Percentiles rank a stretch among this genome's conserved stretches.
These are phyloP conservation scores for Plasmodium vivax DNA, from an alignment of 169 alveolate species.

Conservation along the genomic window DNA sequence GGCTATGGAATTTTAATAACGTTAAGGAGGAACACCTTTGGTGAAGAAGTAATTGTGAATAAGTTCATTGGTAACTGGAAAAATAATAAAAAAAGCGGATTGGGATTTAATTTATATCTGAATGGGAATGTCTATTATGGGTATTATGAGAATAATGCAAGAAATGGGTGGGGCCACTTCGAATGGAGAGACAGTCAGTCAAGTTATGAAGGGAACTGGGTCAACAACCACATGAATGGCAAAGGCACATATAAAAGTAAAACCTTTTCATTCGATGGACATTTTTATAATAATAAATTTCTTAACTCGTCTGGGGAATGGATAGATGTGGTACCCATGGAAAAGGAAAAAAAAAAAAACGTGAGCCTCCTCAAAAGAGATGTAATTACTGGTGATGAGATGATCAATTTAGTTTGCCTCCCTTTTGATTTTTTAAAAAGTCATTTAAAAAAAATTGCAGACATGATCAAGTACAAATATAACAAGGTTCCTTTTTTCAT, in stretches of 20 bases:
- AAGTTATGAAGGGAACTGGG: conserved; percentile 58
- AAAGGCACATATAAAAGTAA: conserved; percentile 51
- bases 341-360: background rate
- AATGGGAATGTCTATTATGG: conserved; percentile 62
- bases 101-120: conserved; percentile 57
- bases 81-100: conserved; percentile 59
- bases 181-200: conserved; percentile 36
- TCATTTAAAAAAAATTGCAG: conserved; percentile 53
- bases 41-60: conserved; percentile 34
- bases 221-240: conserved; percentile 53
- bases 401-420: conserved; percentile 24
- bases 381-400: background rate
- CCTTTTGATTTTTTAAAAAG: conserved; percentile 65
- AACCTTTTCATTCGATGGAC: conserved; percentile 28
- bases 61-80: conserved; percentile 67
- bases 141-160: conserved; percentile 53
- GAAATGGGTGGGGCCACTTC: conserved; percentile 66
- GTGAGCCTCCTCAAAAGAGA: background rate
- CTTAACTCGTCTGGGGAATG: conserved; percentile 53
- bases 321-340: conserved; percentile 48
- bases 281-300: conserved; percentile 42
- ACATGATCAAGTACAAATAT: conserved; percentile 27
- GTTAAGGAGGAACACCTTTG: conserved; percentile 19
- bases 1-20: conserved; percentile 63
- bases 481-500: conserved; percentile 56